Evolutionary conservation across 2,329 filamentous ascomycete species (phyloP).

Genomic region (Coleophoma crateriformis): DNA sequence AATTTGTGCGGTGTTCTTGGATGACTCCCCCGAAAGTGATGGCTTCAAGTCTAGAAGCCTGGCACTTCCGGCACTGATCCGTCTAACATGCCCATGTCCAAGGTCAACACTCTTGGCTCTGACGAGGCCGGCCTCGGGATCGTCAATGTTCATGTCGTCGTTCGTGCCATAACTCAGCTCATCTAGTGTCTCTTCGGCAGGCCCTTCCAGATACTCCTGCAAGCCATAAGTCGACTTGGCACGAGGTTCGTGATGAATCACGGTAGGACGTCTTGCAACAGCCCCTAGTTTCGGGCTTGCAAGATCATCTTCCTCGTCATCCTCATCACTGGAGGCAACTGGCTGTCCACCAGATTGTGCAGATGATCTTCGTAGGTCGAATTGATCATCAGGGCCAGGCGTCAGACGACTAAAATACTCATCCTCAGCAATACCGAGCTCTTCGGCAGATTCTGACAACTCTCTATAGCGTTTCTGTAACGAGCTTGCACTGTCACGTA

Average conservation of each 20-base stretch:
- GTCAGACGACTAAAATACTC: conserved; percentile 63
- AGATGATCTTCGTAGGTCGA: conserved; percentile 32
- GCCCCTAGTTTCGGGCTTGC: conserved; percentile 25
- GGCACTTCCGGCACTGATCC: conserved; percentile 74
- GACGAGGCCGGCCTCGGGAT: conserved; percentile 33
- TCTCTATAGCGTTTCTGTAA: conserved; percentile 41
- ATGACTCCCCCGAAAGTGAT: conserved; percentile 24
- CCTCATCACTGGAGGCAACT: conserved; percentile 53
- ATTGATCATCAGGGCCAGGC: conserved; percentile 27
- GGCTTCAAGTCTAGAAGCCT: conserved; percentile 64
- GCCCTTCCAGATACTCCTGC: conserved; percentile 20
- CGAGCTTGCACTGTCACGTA: conserved; percentile 34
- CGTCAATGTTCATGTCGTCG: conserved; percentile 9
- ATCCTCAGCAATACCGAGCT: conserved; percentile 61
- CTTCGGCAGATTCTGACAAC: conserved; percentile 57
- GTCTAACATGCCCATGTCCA: conserved; percentile 58
- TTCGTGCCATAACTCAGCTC: conserved; percentile 25
- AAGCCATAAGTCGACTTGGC: conserved; percentile 56
- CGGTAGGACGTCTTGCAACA: conserved; percentile 45
- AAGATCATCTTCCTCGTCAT: conserved; percentile 37
- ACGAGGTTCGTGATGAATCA: conserved; percentile 55
- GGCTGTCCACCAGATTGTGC: conserved; percentile 35
- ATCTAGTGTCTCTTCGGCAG: conserved; percentile 19
- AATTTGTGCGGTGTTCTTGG: conserved; percentile 44
- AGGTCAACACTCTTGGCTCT: conserved; percentile 65